Evolutionary conservation across 768 basidiomycete species (phyloP), one percentile per base, ranked within the genome.

Genomic region (Termitomyces sp.): DNA sequence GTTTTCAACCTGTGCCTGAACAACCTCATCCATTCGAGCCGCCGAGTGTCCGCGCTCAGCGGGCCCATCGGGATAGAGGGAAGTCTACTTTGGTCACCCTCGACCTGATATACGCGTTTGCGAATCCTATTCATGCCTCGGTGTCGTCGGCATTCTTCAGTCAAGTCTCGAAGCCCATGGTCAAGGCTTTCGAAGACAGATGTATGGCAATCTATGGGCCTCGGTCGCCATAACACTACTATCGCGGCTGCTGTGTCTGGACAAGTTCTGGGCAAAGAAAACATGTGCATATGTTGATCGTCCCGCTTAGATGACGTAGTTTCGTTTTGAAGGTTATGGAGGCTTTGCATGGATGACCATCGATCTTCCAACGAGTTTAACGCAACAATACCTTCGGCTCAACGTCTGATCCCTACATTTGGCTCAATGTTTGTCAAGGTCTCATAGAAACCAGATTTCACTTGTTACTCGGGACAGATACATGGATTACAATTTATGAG

Each of bases 151-250:
- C 86, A 3, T 94, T 98, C 70, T 92, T 98, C 69, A 89, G 89
- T 9, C 86, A 90, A 68, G 87, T 97, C 5, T 91, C 91, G 3
- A 84, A 83, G 64, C 80, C 88, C 73, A 98, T 97, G 93, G 87
- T 98, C 26, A 76, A 87, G 55, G 95, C 95, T 1, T 99, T 99
- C 66, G 95, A 98, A 74, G 80, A 88, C 63, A 82, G 95, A 30
- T 96, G 93, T 71, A 48, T 78, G 57, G 75, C 80, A 53, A 76
- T 96, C 5, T 95, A 94, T 66, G 89, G 91, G 5, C 69, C 69
- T 20, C 72, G 77, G 30, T 63, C 62, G 5, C 43, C 58, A 58
- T 61, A 62, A 43, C 5, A 23, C n/a, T 23, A 18, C 7, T 6
- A 18, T 55, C 1, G 36, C 18, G 30, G 2, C 46, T 33, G 9